These are phyloP conservation scores for Tranzscheliella williamsii DNA, from an alignment of 1,284 basidiomycete species.

Conservation along the genomic window DNA sequence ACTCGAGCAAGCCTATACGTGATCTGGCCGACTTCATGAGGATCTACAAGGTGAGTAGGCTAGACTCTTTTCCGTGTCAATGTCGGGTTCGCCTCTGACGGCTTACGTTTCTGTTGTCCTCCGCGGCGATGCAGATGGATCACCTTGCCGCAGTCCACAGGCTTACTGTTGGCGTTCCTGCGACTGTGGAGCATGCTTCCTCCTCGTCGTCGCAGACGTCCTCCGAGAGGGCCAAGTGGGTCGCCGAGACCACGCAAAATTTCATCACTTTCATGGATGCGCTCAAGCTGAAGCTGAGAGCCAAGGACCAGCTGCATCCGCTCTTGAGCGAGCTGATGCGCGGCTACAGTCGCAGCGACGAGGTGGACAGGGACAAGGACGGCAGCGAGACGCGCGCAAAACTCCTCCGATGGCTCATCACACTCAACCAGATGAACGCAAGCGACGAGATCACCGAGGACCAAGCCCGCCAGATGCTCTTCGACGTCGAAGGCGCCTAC, in stretches of 20 bases:
- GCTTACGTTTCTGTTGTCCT: not conserved
- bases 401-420: slow-evolving; percentile 94
- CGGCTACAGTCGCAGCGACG: slow-evolving; percentile 63
- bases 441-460: slow-evolving; percentile 95
- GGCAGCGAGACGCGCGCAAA: slow-evolving; percentile 92
- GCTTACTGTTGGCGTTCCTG: slow-evolving; percentile 88
- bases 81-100: not conserved
- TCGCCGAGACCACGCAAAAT: slow-evolving; percentile 93
- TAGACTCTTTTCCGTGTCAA: not conserved
- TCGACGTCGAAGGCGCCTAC: slow-evolving; percentile 96
- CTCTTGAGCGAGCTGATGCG: slow-evolving; percentile 91
- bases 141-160: slow-evolving; percentile 88
- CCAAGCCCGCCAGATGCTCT: slow-evolving; percentile 90
- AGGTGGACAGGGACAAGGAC: slow-evolving; percentile 72
- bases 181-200: slow-evolving; percentile 86
- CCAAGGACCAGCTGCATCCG: slow-evolving; percentile 95
- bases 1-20: slow-evolving; percentile 28
- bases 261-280: slow-evolving; percentile 99
- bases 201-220: slow-evolving; percentile 61
- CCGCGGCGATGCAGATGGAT: slow-evolving; percentile 71
- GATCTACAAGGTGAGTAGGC: slow-evolving; percentile 74
- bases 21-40: slow-evolving; percentile 75
- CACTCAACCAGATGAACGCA: slow-evolving; percentile 93
- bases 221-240: slow-evolving; percentile 90
- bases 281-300: slow-evolving; percentile 83